These are phyloP conservation scores for Plicaturopsis crispa DNA, from an alignment of 768 basidiomycete species.

Conservation along the genomic window DNA sequence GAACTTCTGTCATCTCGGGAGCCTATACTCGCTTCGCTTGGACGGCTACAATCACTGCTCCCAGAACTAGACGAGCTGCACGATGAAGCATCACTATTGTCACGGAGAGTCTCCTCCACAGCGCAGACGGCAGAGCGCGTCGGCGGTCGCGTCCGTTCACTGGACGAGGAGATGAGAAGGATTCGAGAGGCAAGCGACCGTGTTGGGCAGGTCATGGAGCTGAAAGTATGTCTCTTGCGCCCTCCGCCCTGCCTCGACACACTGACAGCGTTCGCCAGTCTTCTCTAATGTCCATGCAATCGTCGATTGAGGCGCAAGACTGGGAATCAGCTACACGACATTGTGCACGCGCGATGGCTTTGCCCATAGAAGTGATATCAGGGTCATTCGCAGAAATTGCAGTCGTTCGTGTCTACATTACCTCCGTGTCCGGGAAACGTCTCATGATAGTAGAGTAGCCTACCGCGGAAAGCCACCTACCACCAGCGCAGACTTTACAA, in stretches of 20 bases:
- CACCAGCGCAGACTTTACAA: conserved; percentile 79
- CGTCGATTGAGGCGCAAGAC: conserved; percentile 78
- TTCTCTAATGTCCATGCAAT: conserved; percentile 40
- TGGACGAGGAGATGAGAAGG: conserved; percentile 91
- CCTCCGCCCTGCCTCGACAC: background rate
- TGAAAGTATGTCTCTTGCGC: conserved; percentile 57
- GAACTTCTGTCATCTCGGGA: conserved; percentile 62
- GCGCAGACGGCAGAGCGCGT: conserved; percentile 81
- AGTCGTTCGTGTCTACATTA: conserved; percentile 53
- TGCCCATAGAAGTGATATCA: conserved; percentile 69
- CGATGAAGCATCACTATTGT: conserved; percentile 46
- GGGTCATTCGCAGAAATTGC: conserved; percentile 82
- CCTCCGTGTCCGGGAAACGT: background rate
- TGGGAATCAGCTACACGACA: conserved; percentile 95
- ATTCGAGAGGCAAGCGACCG: conserved; percentile 88
- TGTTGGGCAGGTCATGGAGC: conserved; percentile 88
- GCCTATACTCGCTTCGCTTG: conserved; percentile 55
- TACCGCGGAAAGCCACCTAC: conserved; percentile 78
- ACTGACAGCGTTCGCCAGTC: conserved; percentile 20
- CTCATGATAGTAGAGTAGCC: conserved; percentile 47
- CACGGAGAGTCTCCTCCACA: conserved; percentile 57
- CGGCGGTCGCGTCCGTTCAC: conserved; percentile 79
- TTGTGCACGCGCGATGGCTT: conserved; percentile 84
- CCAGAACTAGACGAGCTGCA: conserved; percentile 60
- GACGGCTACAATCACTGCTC: conserved; percentile 50